phyloP scores from a whole-genome alignment of 176 grass and related monocot genomes.

The Areca catechu region DNA sequence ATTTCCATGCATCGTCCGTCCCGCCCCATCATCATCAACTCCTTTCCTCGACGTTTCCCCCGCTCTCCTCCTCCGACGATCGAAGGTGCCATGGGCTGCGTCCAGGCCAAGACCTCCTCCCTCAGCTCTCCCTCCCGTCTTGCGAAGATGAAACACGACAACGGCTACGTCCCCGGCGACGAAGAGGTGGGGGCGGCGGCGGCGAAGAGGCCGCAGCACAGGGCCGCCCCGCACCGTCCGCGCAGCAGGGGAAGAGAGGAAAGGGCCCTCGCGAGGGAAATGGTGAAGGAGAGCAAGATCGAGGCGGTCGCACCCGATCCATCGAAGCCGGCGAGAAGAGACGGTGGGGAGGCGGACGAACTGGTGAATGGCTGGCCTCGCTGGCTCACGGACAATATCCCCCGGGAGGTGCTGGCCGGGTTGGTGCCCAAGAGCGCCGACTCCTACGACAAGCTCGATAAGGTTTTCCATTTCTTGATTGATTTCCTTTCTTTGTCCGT shows the following conservation, averaged over 20 bases:
- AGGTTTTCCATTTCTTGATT: slow-evolving; percentile 13
- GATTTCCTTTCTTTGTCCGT: neutral
- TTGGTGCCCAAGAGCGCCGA: slow-evolving; percentile 51
- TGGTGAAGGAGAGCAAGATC: too few relatives aligned
- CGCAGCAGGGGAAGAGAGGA: neutral
- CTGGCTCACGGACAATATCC: slow-evolving; percentile 49
- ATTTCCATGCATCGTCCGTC: too few relatives aligned
- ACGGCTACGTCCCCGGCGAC: slow-evolving; percentile 9
- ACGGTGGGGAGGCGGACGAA: slow-evolving; percentile 19
- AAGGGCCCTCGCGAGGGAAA: neutral
- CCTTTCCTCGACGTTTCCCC: slow-evolving; percentile 35
- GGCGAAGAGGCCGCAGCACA: slow-evolving; percentile 13
- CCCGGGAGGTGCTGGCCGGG: slow-evolving; percentile 33
- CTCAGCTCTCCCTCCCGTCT: slow-evolving; percentile 26
- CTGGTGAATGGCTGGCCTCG: slow-evolving; percentile 54
- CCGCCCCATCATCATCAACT: neutral
- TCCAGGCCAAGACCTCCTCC: slow-evolving; percentile 33
- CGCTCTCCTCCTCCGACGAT: slow-evolving; percentile 3
- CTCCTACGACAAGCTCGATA: slow-evolving; percentile 60
- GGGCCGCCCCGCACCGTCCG: too few relatives aligned
- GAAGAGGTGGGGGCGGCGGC: slow-evolving; percentile 2
- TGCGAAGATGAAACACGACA: slow-evolving; percentile 20
- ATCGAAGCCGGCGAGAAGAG: neutral
- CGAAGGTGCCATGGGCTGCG: slow-evolving; percentile 38
- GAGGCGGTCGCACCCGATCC: too few relatives aligned